Evolutionary conservation across 805 yeast species (phyloP).

Genomic region (Yarrowia sp.): DNA sequence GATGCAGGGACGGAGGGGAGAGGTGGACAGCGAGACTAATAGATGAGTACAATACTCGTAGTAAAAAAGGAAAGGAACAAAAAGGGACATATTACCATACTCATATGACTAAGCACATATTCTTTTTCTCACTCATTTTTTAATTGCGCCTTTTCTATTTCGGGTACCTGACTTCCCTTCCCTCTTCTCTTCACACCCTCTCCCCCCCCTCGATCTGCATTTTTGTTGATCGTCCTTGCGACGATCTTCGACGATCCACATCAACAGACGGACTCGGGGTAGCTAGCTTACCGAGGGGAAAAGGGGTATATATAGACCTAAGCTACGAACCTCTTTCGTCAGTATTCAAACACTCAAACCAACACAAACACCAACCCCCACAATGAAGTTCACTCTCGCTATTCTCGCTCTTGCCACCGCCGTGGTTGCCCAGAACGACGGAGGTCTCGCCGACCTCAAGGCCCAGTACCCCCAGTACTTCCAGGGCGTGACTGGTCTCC

Average conservation of each 20-base stretch:
- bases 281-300: no score
- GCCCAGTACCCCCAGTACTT: constrained; percentile 32
- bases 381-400: constrained; percentile 34
- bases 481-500: constrained; percentile 16
- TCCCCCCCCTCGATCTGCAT: constrained; percentile 2
- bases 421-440: constrained; percentile 14
- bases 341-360: constrained; percentile 15
- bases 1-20: no score
- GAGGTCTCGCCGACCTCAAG: constrained; percentile 27
- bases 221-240: not conserved
- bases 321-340: not conserved
- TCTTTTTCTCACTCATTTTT: no score
- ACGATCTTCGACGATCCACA: constrained; percentile 12
- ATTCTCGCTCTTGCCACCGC: constrained; percentile 15
- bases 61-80: no score
- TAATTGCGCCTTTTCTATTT: no score
- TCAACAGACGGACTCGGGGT: constrained; percentile 1
- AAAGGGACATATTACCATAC: no score
- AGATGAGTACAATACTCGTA: no score
- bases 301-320: constrained; percentile 1
- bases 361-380: not conserved
- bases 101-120: no score
- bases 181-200: no score
- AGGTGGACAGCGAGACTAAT: no score
- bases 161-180: no score